Percentiles rank a stretch among this genome's conserved stretches.
phyloP scores from a whole-genome alignment of 2,329 filamentous ascomycete genomes.

The Simplicillium sp. region DNA sequence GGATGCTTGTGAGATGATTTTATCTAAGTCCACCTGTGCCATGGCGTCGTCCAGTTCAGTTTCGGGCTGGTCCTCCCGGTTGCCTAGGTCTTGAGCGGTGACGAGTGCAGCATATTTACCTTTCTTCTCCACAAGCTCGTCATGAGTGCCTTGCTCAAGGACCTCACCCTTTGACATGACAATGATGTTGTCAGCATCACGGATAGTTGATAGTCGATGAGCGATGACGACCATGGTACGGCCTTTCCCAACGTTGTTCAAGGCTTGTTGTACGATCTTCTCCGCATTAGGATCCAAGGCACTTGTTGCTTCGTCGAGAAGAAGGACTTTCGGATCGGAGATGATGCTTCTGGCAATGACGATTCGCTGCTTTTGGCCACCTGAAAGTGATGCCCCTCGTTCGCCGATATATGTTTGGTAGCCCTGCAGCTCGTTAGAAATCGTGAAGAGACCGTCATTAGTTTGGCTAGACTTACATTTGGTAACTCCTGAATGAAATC shows the following conservation, averaged over 20 bases:
- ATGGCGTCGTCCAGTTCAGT: conserved; percentile 15
- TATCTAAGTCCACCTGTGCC: conserved; percentile 15
- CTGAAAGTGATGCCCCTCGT: conserved; percentile 54
- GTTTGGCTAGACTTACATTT: conserved; percentile 10
- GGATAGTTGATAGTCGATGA: conserved; percentile 48
- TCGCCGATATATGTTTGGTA: conserved; percentile 57
- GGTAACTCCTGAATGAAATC: conserved; percentile 43
- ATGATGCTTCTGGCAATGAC: conserved; percentile 59
- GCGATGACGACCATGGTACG: conserved; percentile 60
- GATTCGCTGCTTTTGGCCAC: conserved; percentile 58
- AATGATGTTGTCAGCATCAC: conserved; percentile 55
- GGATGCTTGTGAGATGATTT: conserved; percentile 11
- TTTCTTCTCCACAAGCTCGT: conserved; percentile 37
- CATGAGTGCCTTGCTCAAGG: conserved; percentile 54
- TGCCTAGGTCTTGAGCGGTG: conserved; percentile 26
- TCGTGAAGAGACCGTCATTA: not conserved
- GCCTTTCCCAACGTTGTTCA: conserved; percentile 42
- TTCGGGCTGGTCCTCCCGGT: conserved; percentile 8
- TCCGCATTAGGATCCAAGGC: conserved; percentile 39
- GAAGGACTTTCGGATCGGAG: conserved; percentile 51
- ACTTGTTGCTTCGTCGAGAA: conserved; percentile 62
- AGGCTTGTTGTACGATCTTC: conserved; percentile 43
- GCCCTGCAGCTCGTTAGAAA: conserved; percentile 20
- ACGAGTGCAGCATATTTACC: conserved; percentile 45
- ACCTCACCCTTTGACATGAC: conserved; percentile 51